Percentiles rank a stretch among this genome's conserved stretches.
Evolutionary conservation across 352 stramenopile genomes (phyloP).

Genomic region (Aphanomyces stellatus): DNA sequence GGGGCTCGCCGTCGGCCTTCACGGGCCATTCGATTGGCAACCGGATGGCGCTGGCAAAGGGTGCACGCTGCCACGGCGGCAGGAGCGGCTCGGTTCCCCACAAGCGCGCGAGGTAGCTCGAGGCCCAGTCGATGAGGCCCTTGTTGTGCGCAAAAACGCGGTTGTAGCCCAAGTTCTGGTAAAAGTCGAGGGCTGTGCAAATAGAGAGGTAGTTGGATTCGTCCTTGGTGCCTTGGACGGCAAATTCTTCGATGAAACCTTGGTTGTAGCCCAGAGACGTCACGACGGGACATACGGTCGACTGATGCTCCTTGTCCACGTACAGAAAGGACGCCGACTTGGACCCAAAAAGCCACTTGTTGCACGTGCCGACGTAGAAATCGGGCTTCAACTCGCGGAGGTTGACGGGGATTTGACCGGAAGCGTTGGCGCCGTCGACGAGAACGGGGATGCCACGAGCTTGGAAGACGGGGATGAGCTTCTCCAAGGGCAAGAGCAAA

Average conservation of each 20-base stretch:
- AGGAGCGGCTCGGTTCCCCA: slow-evolving; percentile 68
- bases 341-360: slow-evolving; percentile 83
- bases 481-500: slow-evolving; percentile 70
- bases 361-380: slow-evolving; percentile 77
- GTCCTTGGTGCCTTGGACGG: slow-evolving; percentile 72
- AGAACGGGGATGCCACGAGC: slow-evolving; percentile 64
- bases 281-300: slow-evolving; percentile 64
- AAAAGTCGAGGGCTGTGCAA: slow-evolving; percentile 73
- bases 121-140: slow-evolving; percentile 73
- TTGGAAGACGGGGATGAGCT: slow-evolving; percentile 78
- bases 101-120: slow-evolving; percentile 53
- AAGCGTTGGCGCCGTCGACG: slow-evolving; percentile 67
- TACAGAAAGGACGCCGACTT: slow-evolving; percentile 82
- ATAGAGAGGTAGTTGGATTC: slow-evolving; percentile 80
- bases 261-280: slow-evolving; percentile 75
- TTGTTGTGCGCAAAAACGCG: slow-evolving; percentile 79
- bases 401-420: slow-evolving; percentile 63
- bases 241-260: slow-evolving; percentile 76
- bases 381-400: slow-evolving; percentile 54
- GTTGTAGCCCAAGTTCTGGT: slow-evolving; percentile 65
- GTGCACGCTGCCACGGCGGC: slow-evolving; percentile 66
- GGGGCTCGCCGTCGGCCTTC: slow-evolving; percentile 29
- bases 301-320: slow-evolving; percentile 66
- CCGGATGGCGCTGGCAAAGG: slow-evolving; percentile 74
- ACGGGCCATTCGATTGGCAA: slow-evolving; percentile 56